These are phyloP conservation scores for Sphagnum magellanicum DNA, from an alignment of 228 moss, liverwort and hornwort genomes.

Conservation along the genomic window DNA sequence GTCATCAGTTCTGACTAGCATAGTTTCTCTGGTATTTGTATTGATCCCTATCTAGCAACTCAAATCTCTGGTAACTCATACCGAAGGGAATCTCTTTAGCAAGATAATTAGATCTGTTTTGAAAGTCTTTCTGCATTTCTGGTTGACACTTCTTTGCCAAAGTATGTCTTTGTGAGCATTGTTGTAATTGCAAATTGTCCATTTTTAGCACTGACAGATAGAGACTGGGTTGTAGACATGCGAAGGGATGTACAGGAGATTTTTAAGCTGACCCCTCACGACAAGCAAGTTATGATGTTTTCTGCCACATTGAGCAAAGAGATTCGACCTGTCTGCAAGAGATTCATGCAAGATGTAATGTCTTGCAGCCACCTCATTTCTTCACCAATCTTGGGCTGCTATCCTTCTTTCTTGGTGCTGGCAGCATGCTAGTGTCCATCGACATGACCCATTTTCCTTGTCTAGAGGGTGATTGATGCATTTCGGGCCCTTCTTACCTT, in stretches of 20 bases:
- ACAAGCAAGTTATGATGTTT: slow-evolving; percentile 98
- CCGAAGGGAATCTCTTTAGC: too few relatives aligned
- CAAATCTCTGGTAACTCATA: too few relatives aligned
- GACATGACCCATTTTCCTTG: neutral
- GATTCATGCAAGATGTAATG: slow-evolving; percentile 63
- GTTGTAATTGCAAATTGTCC: too few relatives aligned
- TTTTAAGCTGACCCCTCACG: slow-evolving; percentile 95
- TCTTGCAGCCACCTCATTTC: slow-evolving; percentile 10
- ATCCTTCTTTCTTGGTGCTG: slow-evolving; percentile 22
- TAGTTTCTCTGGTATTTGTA: too few relatives aligned
- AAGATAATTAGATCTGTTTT: too few relatives aligned
- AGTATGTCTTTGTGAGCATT: too few relatives aligned
- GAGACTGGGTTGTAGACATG: slow-evolving; percentile 76
- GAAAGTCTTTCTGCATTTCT: too few relatives aligned
- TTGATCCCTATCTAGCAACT: too few relatives aligned
- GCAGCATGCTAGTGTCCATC: slow-evolving; percentile 17
- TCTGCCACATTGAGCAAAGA: slow-evolving; percentile 71
- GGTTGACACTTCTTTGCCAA: too few relatives aligned
- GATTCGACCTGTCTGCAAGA: slow-evolving; percentile 67
- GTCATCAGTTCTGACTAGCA: too few relatives aligned
- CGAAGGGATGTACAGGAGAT: slow-evolving; percentile 99
- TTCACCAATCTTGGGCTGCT: slow-evolving; percentile 14
- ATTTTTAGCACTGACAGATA: slow-evolving; percentile 28
- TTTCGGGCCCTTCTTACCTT: slow-evolving; percentile 9
- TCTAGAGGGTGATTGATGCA: slow-evolving; percentile 11